Percentiles rank a stretch among this genome's conserved stretches.
Conservation (phyloP, 352 stramenopile species). For the Phytophthora tubulina region DNA sequence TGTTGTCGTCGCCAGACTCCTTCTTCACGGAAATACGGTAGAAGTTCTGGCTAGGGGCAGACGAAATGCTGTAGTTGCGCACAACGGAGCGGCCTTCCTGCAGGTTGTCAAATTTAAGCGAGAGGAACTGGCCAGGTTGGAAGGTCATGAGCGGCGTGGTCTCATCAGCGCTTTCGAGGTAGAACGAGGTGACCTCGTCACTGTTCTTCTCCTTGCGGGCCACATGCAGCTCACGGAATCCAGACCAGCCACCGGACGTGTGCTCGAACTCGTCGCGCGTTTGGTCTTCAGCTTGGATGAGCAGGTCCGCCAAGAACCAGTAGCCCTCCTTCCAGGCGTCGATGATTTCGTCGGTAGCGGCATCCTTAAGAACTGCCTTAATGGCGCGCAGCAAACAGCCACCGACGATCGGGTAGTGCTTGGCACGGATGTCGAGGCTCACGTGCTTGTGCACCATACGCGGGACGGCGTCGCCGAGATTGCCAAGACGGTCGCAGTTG, state of each 20-base stretch:
- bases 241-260: conserved; percentile 57
- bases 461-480: conserved; percentile 57
- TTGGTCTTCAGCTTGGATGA: conserved; percentile 64
- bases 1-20: conserved; percentile 51
- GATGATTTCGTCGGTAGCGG: conserved; percentile 68
- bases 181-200: conserved; percentile 65
- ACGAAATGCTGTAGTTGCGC: conserved; percentile 71
- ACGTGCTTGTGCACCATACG: conserved; percentile 76
- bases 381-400: conserved; percentile 65
- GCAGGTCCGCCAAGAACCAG: conserved; percentile 64
- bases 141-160: conserved; percentile 49
- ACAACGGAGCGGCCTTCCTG: conserved; percentile 48
- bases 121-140: conserved; percentile 66
- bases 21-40: conserved; percentile 75
- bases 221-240: conserved; percentile 71
- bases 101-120: conserved; percentile 57
- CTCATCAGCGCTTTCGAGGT: conserved; percentile 53
- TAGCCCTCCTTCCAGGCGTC: conserved; percentile 67
- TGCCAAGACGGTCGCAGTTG: conserved; percentile 69
- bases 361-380: conserved; percentile 59
- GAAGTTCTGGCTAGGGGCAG: conserved; percentile 44
- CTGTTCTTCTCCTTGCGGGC: conserved; percentile 58
- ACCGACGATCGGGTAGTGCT: conserved; percentile 77
- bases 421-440: conserved; percentile 63
- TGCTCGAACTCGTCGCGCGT: conserved; percentile 46